phyloP scores from a whole-genome alignment of 768 basidiomycete genomes.

The Amanita phalloides region DNA sequence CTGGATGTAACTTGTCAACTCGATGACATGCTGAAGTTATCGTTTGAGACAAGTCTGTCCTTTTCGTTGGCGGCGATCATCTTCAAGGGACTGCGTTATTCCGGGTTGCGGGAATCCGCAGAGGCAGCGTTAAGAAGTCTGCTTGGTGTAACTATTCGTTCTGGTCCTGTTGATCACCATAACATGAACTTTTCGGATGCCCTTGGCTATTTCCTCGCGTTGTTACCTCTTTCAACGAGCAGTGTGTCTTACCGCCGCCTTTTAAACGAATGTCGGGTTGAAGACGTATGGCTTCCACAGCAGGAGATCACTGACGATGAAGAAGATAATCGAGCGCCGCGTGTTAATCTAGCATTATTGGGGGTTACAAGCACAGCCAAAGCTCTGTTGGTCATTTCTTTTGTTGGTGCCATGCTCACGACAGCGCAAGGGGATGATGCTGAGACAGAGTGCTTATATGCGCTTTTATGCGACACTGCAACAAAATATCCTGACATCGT shows the following conservation, averaged over 20 bases:
- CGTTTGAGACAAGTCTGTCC: slow-evolving; percentile 71
- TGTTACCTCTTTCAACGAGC: slow-evolving; percentile 59
- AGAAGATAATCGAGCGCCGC: slow-evolving; percentile 32
- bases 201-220: slow-evolving; percentile 70
- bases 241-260: slow-evolving; percentile 45
- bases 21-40: slow-evolving; percentile 62
- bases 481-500: slow-evolving; percentile 61
- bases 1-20: slow-evolving; percentile 62
- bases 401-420: slow-evolving; percentile 63
- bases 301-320: slow-evolving; percentile 27
- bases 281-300: slow-evolving; percentile 31
- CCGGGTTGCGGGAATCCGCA: slow-evolving; percentile 49
- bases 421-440: slow-evolving; percentile 71
- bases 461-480: slow-evolving; percentile 63
- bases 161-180: slow-evolving; percentile 28
- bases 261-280: slow-evolving; percentile 51
- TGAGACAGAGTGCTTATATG: slow-evolving; percentile 76
- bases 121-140: slow-evolving; percentile 52
- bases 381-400: slow-evolving; percentile 66
- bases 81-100: slow-evolving; percentile 77
- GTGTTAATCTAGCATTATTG: slow-evolving; percentile 44
- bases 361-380: slow-evolving; percentile 51
- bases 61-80: slow-evolving; percentile 76
- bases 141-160: slow-evolving; percentile 46
- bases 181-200: slow-evolving; percentile 45